These are phyloP conservation scores for Trichoderma sp. DNA, from an alignment of 2,329 filamentous ascomycete species.

Conservation along the genomic window DNA sequence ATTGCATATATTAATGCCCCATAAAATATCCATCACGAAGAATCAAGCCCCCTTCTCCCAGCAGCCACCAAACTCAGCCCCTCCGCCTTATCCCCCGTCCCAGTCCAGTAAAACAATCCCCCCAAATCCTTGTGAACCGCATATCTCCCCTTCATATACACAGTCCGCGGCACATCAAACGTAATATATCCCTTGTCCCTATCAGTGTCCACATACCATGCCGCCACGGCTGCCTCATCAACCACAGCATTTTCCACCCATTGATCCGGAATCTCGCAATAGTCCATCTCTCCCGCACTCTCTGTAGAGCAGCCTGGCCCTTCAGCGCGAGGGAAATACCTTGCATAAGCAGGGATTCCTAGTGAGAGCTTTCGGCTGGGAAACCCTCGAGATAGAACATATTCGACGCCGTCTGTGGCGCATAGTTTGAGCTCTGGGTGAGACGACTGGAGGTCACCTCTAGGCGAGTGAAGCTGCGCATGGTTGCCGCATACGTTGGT, in stretches of 20 bases:
- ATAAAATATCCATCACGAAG: neutral
- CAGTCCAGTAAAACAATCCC: conserved; percentile 68
- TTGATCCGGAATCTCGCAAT: conserved; percentile 55
- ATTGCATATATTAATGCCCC: neutral
- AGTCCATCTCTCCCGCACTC: conserved; percentile 55
- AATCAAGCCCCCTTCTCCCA: conserved; percentile 51
- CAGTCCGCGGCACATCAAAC: conserved; percentile 61
- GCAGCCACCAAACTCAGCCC: conserved; percentile 57
- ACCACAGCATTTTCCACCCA: conserved; percentile 43
- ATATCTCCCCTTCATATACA: conserved; percentile 59
- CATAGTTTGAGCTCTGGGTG: conserved; percentile 39
- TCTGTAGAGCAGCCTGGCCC: conserved; percentile 52
- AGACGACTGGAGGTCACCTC: conserved; percentile 23
- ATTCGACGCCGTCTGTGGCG: conserved; percentile 54
- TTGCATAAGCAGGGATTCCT: conserved; percentile 61
- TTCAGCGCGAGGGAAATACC: conserved; percentile 55
- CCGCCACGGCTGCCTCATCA: conserved; percentile 52
- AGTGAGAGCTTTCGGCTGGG: conserved; percentile 57
- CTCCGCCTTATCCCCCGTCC: conserved; percentile 54
- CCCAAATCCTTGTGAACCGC: conserved; percentile 53
- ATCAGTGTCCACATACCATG: conserved; percentile 49
- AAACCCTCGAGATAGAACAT: conserved; percentile 52
- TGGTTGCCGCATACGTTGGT: conserved; percentile 59
- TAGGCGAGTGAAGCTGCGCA: conserved; percentile 54
- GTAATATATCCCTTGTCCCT: conserved; percentile 53